phyloP scores from a whole-genome alignment of 208 protist genomes.

The Herpetomonas samuelpessoai region DNA sequence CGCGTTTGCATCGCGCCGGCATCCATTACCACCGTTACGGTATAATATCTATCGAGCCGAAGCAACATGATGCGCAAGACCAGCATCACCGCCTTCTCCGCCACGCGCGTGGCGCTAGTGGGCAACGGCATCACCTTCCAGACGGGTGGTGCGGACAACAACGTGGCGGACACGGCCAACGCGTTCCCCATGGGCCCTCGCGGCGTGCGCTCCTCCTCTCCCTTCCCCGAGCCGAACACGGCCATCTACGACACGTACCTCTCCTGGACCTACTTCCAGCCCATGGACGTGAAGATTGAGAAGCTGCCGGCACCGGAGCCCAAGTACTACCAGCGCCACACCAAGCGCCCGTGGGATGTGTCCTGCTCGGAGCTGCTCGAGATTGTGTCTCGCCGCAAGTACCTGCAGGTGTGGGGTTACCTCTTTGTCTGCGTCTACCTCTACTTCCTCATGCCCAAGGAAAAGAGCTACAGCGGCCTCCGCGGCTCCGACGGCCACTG shows the following conservation, averaged over 20 bases:
- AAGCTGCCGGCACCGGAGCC: slow-evolving; percentile 82
- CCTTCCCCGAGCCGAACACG: slow-evolving; percentile 88
- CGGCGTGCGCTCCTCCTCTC: slow-evolving; percentile 85
- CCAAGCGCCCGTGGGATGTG: slow-evolving; percentile 87
- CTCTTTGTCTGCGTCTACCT: slow-evolving; percentile 61
- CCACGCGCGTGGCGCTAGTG: slow-evolving; percentile 70
- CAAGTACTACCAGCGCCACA: slow-evolving; percentile 89
- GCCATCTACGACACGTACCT: slow-evolving; percentile 89
- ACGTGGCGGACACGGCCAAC: slow-evolving; percentile 80
- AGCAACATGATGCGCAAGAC: slow-evolving; percentile 76
- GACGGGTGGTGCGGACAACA: slow-evolving; percentile 85
- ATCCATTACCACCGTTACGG: neutral
- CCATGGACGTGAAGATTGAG: slow-evolving; percentile 82
- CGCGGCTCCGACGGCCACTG: slow-evolving; percentile 81
- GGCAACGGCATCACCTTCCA: slow-evolving; percentile 88
- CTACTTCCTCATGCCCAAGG: slow-evolving; percentile 91
- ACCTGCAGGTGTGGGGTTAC: slow-evolving; percentile 79
- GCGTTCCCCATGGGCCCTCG: slow-evolving; percentile 80
- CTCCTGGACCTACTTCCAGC: slow-evolving; percentile 91
- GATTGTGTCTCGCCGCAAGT: slow-evolving; percentile 88
- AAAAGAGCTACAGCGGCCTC: slow-evolving; percentile 87
- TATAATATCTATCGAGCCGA: neutral
- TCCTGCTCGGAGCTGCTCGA: slow-evolving; percentile 85
- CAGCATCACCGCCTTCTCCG: slow-evolving; percentile 52
- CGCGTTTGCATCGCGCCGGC: neutral